These are phyloP conservation scores for Phtheirospermum japonicum DNA, from an alignment of 257 asterid genomes.

Conservation along the genomic window DNA sequence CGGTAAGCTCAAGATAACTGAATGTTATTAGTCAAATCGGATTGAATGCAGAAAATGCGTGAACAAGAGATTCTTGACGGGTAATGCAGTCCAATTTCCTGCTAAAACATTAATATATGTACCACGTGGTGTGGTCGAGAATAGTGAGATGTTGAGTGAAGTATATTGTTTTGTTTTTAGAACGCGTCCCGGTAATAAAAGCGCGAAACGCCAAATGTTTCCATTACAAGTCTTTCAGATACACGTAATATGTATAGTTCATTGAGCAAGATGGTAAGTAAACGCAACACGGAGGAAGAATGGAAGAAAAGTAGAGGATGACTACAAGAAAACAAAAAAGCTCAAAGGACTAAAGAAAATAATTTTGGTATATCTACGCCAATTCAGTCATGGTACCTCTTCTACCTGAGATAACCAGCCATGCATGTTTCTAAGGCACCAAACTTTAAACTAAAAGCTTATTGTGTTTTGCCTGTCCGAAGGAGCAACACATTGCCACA, in stretches of 20 bases:
- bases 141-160: too few species aligned
- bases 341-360: slow-evolving; percentile 6
- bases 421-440: background rate
- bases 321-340: background rate
- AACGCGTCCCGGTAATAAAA: too few species aligned
- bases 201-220: too few species aligned
- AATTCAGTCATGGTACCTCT: slow-evolving; percentile 14
- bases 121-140: too few species aligned
- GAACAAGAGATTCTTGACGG: too few species aligned
- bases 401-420: background rate
- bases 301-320: background rate
- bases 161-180: too few species aligned
- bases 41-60: too few species aligned
- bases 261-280: background rate
- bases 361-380: slow-evolving; percentile 17
- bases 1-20: too few species aligned
- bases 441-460: slow-evolving; percentile 38
- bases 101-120: too few species aligned
- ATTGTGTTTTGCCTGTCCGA: slow-evolving; percentile 60
- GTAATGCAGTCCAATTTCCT: too few species aligned
- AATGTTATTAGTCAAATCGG: too few species aligned
- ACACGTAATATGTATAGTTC: background rate
- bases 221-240: too few species aligned
- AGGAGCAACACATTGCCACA: slow-evolving; percentile 94
- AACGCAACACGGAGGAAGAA: background rate